Evolutionary conservation across 2,329 filamentous ascomycete genomes (phyloP), one percentile per base, ranked within the genome.

Genomic region (Colletotrichum chrysophilum): DNA sequence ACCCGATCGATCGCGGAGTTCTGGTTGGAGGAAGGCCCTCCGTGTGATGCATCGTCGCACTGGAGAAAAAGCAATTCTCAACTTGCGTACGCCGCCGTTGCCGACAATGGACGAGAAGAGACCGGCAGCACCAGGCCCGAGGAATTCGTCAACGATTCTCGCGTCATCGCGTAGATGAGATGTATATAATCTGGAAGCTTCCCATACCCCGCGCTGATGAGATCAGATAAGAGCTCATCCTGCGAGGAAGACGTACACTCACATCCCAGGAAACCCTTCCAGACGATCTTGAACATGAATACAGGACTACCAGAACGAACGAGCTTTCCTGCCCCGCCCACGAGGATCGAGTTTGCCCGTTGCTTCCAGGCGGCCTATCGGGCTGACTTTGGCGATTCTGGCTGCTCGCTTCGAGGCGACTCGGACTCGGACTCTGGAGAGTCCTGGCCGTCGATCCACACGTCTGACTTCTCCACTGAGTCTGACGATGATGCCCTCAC

Each of bases 401-500:
- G 18, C 38, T 0, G 18, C 38, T 0, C 0, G 0, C 18, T 0
- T n/a, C 38, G 0, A 0, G 38, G 38, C 38, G 38, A 43, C 38
- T 43, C 38, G 18, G 38, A n/a, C 38, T n/a, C 38, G 38, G 38
- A 43, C 38, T 43, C 38, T 5, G 38, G 38, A n/a, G 38, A n/a
- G 38, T 43, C 38, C 18, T n/a, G 38, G 18, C 38, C 38, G 38
- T 43, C 38, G 38, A 10, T 43, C 18, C 8, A 43, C 38, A 43
- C 38, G 18, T 43, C 38, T n/a, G 38, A 43, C 1, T 43, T 43
- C 38, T 43, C 38, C 38, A n/a, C 38, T 1, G 38, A 43, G 5
- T 43, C 38, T 5, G 38, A 43, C 38, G 38, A 43, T 10, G 38
- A 43, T n/a, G 38, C 38, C 38, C 8, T 43, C 8, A 43, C 38